phyloP scores from a whole-genome alignment of 352 stramenopile species.

The Plasmopara halstedii region DNA sequence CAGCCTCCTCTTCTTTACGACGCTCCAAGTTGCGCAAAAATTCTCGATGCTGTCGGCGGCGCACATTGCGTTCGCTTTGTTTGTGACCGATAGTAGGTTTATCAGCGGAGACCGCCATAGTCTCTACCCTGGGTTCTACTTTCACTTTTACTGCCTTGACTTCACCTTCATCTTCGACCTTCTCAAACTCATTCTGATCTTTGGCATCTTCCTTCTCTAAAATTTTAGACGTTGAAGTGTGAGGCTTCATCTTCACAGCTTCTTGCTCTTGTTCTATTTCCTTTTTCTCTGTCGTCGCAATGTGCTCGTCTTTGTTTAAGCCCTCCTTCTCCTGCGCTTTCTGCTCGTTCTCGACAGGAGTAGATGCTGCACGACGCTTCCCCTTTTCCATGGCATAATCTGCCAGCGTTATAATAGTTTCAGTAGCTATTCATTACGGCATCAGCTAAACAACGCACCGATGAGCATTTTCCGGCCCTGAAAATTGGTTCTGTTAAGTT shows the following conservation, averaged over 20 bases:
- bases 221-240: slow-evolving; percentile 13
- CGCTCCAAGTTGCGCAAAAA: slow-evolving; percentile 62
- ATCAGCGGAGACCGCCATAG: neutral
- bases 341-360: slow-evolving; percentile 2
- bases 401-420: slow-evolving; percentile 8
- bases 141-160: slow-evolving; percentile 5
- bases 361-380: slow-evolving; percentile 21
- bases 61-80: slow-evolving; percentile 76
- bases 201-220: slow-evolving; percentile 11
- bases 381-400: slow-evolving; percentile 73
- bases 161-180: slow-evolving; percentile 11
- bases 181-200: slow-evolving; percentile 10
- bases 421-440: neutral
- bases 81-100: slow-evolving; percentile 14
- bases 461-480: slow-evolving; percentile 75
- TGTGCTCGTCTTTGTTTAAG: no score
- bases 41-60: slow-evolving; percentile 67
- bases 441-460: slow-evolving; percentile 28
- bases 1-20: slow-evolving; percentile 50
- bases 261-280: slow-evolving; percentile 20
- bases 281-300: slow-evolving; percentile 8
- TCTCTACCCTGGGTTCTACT: slow-evolving; percentile 23
- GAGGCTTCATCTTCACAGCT: slow-evolving; percentile 2
- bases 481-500: slow-evolving; percentile 69
- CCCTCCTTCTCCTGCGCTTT: slow-evolving; percentile 13